Conservation (phyloP, 352 stramenopile genomes). For the Phytophthora agathidicida region DNA sequence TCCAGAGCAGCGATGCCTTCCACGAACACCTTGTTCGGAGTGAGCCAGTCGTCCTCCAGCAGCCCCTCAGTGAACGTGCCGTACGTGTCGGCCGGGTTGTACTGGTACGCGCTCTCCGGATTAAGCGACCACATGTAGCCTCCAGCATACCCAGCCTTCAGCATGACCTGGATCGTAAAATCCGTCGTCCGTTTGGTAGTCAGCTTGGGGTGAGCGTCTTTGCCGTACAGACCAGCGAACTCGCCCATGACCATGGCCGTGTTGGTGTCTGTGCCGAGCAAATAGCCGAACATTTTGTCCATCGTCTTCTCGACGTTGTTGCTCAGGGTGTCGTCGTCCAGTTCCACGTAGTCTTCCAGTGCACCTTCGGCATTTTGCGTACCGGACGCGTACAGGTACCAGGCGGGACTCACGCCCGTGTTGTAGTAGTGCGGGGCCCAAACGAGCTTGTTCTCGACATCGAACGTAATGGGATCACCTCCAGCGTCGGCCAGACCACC, state of each 20-base stretch:
- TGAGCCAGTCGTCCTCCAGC: conserved; percentile 73
- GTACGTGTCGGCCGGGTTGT: conserved; percentile 68
- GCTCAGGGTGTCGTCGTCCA: conserved; percentile 58
- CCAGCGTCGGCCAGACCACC: conserved; percentile 57
- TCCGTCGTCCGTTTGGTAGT: conserved; percentile 74
- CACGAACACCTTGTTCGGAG: conserved; percentile 66
- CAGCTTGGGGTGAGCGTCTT: conserved; percentile 50
- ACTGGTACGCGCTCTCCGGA: conserved; percentile 78
- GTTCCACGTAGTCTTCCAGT: conserved; percentile 48
- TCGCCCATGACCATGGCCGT: conserved; percentile 69
- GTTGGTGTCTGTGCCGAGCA: conserved; percentile 43
- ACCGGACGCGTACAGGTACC: conserved; percentile 68
- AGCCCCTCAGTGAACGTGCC: conserved; percentile 70
- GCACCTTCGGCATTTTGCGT: conserved; percentile 30
- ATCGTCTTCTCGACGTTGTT: conserved; percentile 68
- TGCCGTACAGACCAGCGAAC: conserved; percentile 71
- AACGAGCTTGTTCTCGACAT: conserved; percentile 62
- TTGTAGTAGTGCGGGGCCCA: conserved; percentile 85
- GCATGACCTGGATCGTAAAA: conserved; percentile 68
- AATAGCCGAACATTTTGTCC: conserved; percentile 76
- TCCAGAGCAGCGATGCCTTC: conserved; percentile 63
- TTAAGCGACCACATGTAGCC: conserved; percentile 86
- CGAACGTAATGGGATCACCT: conserved; percentile 43
- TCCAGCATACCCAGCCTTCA: conserved; percentile 58
- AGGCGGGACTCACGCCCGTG: conserved; percentile 64